Percentiles rank a stretch among this genome's conserved stretches.
Evolutionary conservation across 345 rosid genomes (phyloP).

Genomic region (Microthlaspi erraticum): DNA sequence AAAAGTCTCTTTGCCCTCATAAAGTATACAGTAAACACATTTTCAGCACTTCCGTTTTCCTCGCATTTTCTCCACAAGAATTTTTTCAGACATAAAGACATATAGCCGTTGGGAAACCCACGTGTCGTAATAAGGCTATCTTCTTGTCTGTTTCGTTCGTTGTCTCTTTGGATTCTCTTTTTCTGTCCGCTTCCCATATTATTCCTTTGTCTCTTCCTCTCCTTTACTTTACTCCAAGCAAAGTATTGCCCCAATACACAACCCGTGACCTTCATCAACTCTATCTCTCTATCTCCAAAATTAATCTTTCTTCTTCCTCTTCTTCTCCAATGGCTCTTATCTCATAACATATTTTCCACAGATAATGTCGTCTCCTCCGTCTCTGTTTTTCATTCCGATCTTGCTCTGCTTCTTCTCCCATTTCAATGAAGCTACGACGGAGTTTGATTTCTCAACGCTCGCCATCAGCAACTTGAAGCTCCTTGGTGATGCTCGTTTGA

Average conservation of each 20-base stretch:
- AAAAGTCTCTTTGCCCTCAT: conserved; percentile 23
- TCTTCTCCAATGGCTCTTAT: conserved; percentile 27
- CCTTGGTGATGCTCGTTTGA: conserved; percentile 83
- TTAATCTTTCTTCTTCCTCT: conserved; percentile 20
- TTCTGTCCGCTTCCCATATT: conserved; percentile 33
- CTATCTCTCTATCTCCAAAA: not conserved
- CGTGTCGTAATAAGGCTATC: conserved; percentile 35
- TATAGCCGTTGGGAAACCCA: conserved; percentile 40
- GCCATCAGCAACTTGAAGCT: conserved; percentile 73
- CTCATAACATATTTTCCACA: not conserved
- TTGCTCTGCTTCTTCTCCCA: conserved; percentile 4
- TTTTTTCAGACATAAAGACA: not conserved
- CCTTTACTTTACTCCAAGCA: conserved; percentile 41
- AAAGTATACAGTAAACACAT: not conserved
- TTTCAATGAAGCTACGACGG: conserved; percentile 43
- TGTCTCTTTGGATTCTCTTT: conserved; percentile 46
- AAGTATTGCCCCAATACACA: conserved; percentile 46
- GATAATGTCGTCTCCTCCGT: conserved; percentile 25
- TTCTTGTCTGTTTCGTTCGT: conserved; percentile 40
- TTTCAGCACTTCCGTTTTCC: not conserved
- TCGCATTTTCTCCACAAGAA: not conserved
- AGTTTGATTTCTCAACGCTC: conserved; percentile 84
- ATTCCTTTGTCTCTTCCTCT: conserved; percentile 49
- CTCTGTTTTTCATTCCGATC: conserved; percentile 26
- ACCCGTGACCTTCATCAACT: conserved; percentile 45